Conservation (phyloP, 2,329 filamentous ascomycete genomes). For the Aspergillus arachidicola region DNA sequence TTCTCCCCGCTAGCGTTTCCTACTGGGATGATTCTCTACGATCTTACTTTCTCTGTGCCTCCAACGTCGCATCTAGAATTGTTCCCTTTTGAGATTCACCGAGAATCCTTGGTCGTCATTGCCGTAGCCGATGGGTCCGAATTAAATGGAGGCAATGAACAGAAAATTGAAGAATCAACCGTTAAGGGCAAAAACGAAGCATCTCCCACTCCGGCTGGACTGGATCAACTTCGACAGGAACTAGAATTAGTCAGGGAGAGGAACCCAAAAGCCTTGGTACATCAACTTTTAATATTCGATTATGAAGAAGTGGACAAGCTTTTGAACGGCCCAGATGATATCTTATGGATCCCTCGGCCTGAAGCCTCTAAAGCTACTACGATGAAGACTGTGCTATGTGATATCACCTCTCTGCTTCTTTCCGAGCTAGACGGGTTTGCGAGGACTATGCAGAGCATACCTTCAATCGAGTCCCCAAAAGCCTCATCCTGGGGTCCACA, state of each 20-base stretch:
- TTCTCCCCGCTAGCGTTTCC: conserved; percentile 91
- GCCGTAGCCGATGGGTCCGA: conserved; percentile 82
- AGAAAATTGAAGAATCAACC: conserved; percentile 16
- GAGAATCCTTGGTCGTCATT: conserved; percentile 80
- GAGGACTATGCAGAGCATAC: conserved; percentile 71
- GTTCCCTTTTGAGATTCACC: conserved; percentile 86
- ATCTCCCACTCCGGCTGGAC: conserved; percentile 40
- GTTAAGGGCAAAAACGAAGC: conserved; percentile 25
- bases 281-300: conserved; percentile 81
- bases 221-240: conserved; percentile 57
- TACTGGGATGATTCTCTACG: conserved; percentile 82
- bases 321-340: conserved; percentile 61
- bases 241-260: conserved; percentile 71
- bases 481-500: conserved; percentile 46
- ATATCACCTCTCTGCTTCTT: conserved; percentile 72
- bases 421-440: conserved; percentile 76
- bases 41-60: conserved; percentile 78
- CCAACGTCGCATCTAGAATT: conserved; percentile 78
- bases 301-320: conserved; percentile 60
- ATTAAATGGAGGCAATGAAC: conserved; percentile 46
- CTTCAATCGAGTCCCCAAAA: conserved; percentile 76
- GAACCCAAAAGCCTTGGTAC: conserved; percentile 75
- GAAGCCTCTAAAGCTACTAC: conserved; percentile 74
- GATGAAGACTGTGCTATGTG: conserved; percentile 78
- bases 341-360: conserved; percentile 70